Evolutionary conservation across 2,329 filamentous ascomycete species (phyloP).

Genomic region (Ascochyta lentis): DNA sequence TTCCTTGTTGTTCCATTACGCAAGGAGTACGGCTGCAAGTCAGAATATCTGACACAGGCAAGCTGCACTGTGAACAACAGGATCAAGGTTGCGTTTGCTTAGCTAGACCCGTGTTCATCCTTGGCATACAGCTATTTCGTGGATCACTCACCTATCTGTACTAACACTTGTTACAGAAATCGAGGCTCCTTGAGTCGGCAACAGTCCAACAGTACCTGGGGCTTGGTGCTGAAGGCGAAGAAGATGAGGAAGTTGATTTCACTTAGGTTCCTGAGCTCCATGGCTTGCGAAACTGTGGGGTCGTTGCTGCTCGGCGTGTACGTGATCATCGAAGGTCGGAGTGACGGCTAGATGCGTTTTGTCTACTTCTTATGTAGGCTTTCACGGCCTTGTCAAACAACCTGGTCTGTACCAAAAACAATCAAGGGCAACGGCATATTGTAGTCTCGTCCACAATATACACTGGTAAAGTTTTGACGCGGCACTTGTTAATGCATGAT

Average conservation of each 20-base stretch:
- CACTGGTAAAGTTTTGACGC: neutral
- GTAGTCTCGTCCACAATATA: neutral
- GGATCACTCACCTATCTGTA: neutral
- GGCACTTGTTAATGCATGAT: neutral
- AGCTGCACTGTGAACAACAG: neutral
- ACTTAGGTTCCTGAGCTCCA: conserved; percentile 24
- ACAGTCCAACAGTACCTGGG: conserved; percentile 44
- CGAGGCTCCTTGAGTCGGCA: conserved; percentile 40
- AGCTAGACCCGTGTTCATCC: neutral
- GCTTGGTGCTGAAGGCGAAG: conserved; percentile 27
- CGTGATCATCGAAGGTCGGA: neutral
- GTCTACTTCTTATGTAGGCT: neutral
- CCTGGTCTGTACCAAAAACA: neutral
- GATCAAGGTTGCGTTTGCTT: neutral
- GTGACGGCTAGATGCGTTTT: neutral
- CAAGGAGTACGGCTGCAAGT: neutral
- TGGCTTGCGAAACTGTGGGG: neutral
- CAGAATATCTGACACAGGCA: neutral
- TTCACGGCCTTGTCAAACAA: neutral
- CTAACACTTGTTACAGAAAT: conserved; percentile 38
- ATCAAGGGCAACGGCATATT: neutral
- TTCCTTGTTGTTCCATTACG: neutral
- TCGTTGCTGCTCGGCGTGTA: too few relatives aligned
- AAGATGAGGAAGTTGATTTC: conserved; percentile 42
- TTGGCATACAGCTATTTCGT: neutral